phyloP scores from a whole-genome alignment of 2,329 filamentous ascomycete species.

The Fusarium armeniacum region DNA sequence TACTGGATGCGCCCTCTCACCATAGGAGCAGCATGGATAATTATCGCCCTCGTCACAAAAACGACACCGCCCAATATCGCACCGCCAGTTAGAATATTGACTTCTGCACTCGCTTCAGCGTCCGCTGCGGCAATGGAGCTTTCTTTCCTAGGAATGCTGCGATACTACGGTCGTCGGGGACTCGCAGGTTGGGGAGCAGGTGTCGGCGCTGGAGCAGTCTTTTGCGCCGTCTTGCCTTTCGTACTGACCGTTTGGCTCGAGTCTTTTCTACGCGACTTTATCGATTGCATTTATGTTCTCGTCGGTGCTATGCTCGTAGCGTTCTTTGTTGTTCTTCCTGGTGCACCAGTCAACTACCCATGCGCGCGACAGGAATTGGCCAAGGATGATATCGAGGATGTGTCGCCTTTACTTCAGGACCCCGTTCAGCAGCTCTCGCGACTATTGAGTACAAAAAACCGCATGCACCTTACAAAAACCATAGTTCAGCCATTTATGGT shows the following conservation, averaged over 20 bases:
- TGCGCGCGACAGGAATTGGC: constrained; percentile 12
- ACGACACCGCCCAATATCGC: constrained; percentile 54
- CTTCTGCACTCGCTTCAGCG: constrained; percentile 50
- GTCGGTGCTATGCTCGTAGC: constrained; percentile 48
- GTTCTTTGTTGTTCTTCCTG: constrained; percentile 51
- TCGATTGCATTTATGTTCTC: constrained; percentile 49
- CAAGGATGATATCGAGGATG: constrained; percentile 40
- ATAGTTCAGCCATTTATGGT: constrained; percentile 48
- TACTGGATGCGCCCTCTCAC: constrained; percentile 51
- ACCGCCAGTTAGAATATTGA: constrained; percentile 50
- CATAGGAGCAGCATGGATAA: constrained; percentile 50
- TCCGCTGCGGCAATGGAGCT: constrained; percentile 53
- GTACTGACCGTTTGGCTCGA: constrained; percentile 49
- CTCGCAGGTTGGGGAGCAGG: constrained; percentile 56
- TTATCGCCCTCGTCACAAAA: constrained; percentile 49
- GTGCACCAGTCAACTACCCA: constrained; percentile 44
- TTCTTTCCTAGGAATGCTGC: constrained; percentile 51
- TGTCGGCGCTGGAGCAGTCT: constrained; percentile 50
- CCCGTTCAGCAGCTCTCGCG: constrained; percentile 46
- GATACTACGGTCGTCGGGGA: constrained; percentile 50
- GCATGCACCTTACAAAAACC: constrained; percentile 17
- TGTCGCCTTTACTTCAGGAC: constrained; percentile 56
- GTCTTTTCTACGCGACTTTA: constrained; percentile 48
- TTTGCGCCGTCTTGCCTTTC: constrained; percentile 51
- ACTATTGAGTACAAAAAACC: constrained; percentile 35